phyloP scores from a whole-genome alignment of 2,329 filamentous ascomycete species.

The Aspergillus aculeatus region DNA sequence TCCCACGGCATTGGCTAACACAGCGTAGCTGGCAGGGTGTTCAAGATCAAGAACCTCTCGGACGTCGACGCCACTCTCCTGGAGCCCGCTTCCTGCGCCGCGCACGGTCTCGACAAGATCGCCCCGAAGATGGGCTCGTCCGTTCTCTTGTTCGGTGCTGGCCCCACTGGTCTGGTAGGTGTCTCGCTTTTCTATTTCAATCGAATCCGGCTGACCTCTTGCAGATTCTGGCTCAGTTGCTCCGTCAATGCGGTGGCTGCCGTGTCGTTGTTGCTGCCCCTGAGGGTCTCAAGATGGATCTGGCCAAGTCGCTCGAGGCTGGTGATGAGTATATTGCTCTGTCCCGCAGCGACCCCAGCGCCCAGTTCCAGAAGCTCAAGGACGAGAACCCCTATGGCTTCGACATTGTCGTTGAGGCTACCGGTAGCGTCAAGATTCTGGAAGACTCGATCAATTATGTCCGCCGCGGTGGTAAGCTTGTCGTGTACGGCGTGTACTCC shows the following conservation, averaged over 20 bases:
- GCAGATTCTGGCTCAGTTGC: constrained; percentile 58
- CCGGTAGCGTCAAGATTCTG: constrained; percentile 66
- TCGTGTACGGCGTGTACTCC: constrained; percentile 70
- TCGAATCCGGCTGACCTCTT: constrained; percentile 62
- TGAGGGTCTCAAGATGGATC: constrained; percentile 67
- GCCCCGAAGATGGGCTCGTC: constrained; percentile 63
- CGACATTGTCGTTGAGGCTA: constrained; percentile 70
- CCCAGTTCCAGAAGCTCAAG: constrained; percentile 63
- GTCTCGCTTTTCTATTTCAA: too few relatives aligned
- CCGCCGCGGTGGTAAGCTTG: constrained; percentile 67
- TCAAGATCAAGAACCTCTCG: constrained; percentile 65
- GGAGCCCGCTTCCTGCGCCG: constrained; percentile 70
- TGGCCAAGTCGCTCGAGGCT: constrained; percentile 54
- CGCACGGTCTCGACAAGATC: constrained; percentile 69
- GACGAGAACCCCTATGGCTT: constrained; percentile 69
- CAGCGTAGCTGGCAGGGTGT: constrained; percentile 53
- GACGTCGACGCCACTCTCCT: constrained; percentile 69
- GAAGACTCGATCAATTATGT: constrained; percentile 71
- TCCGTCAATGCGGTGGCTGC: constrained; percentile 65
- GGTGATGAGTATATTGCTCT: constrained; percentile 51
- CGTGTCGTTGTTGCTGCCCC: constrained; percentile 69
- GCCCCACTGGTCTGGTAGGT: constrained; percentile 65
- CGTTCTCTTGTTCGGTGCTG: constrained; percentile 67
- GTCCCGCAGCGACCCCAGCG: constrained; percentile 51
- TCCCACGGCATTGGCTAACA: constrained; percentile 11